Evolutionary conservation across 2,329 filamentous ascomycete species (phyloP).

Genomic region (Botrytis byssoidea): DNA sequence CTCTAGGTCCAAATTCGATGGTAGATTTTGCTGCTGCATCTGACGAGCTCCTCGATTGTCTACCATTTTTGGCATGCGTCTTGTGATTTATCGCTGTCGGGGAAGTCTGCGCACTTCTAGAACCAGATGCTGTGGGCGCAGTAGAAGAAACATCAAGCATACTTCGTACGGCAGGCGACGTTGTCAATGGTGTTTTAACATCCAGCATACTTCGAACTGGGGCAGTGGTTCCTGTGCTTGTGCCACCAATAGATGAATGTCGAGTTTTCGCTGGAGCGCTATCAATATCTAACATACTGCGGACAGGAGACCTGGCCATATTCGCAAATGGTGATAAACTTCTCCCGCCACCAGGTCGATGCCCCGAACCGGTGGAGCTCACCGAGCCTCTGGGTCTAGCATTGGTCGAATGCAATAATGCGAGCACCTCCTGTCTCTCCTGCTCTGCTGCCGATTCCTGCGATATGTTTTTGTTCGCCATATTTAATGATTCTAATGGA

Average conservation of each 20-base stretch:
- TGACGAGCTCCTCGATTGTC: slow-evolving; percentile 49
- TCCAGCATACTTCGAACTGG: slow-evolving; percentile 67
- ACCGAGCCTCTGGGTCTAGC: slow-evolving; percentile 33
- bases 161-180: slow-evolving; percentile 54
- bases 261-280: slow-evolving; percentile 27
- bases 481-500: slow-evolving; percentile 20
- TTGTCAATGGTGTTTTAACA: slow-evolving; percentile 40
- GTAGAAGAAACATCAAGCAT: slow-evolving; percentile 57
- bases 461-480: slow-evolving; percentile 57
- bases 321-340: slow-evolving; percentile 53
- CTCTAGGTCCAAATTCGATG: slow-evolving; percentile 47
- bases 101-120: slow-evolving; percentile 49
- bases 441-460: slow-evolving; percentile 75
- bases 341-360: slow-evolving; percentile 36
- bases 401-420: slow-evolving; percentile 54
- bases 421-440: slow-evolving; percentile 71
- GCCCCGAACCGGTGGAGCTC: slow-evolving; percentile 36
- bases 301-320: slow-evolving; percentile 60
- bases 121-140: slow-evolving; percentile 39
- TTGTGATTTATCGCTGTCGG: slow-evolving; percentile 45
- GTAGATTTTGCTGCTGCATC: slow-evolving; percentile 51
- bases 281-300: slow-evolving; percentile 53
- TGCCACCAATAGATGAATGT: slow-evolving; percentile 21
- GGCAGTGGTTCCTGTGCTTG: slow-evolving; percentile 14
- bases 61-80: slow-evolving; percentile 35